phyloP scores from a whole-genome alignment of 1,284 basidiomycete species.

The Coniferiporia sulphurascens region DNA sequence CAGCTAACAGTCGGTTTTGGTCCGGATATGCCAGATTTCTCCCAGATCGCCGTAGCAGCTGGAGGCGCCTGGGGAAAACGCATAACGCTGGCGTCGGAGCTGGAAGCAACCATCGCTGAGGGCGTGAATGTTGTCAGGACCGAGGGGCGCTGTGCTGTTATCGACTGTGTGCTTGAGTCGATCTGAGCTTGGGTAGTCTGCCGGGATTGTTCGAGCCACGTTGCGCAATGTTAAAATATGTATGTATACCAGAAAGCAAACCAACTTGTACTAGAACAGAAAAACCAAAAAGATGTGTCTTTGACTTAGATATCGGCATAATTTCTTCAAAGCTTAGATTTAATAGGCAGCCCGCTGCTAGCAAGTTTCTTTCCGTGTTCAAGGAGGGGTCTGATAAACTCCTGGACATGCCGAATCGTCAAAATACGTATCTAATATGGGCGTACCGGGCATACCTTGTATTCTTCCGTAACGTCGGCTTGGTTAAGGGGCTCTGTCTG shows the following conservation, averaged over 20 bases:
- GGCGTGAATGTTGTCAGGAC: constrained; percentile 51
- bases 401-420: constrained; percentile 24
- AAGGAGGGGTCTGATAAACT: constrained; percentile 46
- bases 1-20: constrained; percentile 62
- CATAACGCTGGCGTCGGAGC: constrained; percentile 34
- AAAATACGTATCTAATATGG: no score
- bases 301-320: not conserved
- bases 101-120: constrained; percentile 41
- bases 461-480: constrained; percentile 45
- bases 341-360: not conserved
- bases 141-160: constrained; percentile 56
- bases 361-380: constrained; percentile 38
- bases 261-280: not conserved
- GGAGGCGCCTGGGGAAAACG: constrained; percentile 61
- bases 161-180: constrained; percentile 46
- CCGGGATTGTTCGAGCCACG: no score
- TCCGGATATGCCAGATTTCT: constrained; percentile 56
- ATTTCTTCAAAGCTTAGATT: constrained; percentile 2
- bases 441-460: constrained; percentile 37
- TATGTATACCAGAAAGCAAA: not conserved
- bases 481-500: constrained; percentile 63
- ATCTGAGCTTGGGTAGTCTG: constrained; percentile 25
- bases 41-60: constrained; percentile 56
- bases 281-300: not conserved
- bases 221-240: not conserved